Conservation (phyloP, 208 protist species). For the Leishmania major region DNA sequence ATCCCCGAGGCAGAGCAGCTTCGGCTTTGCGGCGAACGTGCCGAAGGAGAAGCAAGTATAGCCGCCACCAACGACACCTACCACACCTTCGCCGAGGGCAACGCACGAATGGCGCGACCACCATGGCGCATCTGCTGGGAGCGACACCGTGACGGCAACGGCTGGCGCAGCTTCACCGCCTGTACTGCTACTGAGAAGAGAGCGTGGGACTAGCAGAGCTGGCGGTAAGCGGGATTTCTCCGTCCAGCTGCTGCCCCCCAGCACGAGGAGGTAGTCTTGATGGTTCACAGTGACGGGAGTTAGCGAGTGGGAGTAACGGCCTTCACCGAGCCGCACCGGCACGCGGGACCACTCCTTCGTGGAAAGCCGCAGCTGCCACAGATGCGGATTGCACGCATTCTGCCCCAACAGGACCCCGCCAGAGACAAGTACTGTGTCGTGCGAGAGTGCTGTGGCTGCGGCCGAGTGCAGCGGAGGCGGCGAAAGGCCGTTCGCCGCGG, state of each 20-base stretch:
- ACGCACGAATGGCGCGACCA: conserved; percentile 76
- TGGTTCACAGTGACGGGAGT: conserved; percentile 41
- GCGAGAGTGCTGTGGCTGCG: conserved; percentile 29
- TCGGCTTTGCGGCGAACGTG: conserved; percentile 70
- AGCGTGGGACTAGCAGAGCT: conserved; percentile 12
- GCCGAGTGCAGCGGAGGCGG: conserved; percentile 58
- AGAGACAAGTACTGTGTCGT: conserved; percentile 22
- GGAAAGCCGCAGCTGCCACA: conserved; percentile 25
- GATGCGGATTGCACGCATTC: conserved; percentile 12
- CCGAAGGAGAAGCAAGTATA: conserved; percentile 93
- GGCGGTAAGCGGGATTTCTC: conserved; percentile 24
- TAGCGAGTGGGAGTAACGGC: conserved; percentile 76
- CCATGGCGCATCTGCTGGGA: conserved; percentile 47
- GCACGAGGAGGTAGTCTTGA: conserved; percentile 42
- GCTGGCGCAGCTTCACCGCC: background rate
- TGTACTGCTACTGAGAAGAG: background rate
- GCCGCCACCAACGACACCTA: conserved; percentile 78
- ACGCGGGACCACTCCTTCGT: conserved; percentile 19
- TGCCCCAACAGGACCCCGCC: conserved; percentile 16
- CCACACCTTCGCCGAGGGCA: conserved; percentile 47
- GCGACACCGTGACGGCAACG: conserved; percentile 4
- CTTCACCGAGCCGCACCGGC: conserved; percentile 10
- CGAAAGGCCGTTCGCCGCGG: background rate
- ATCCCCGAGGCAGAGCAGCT: conserved; percentile 50
- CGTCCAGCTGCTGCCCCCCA: conserved; percentile 62